Base-by-base conservation (phyloP, 2,329 filamentous ascomycete species). In the Phaeophleospora eucalypticola region DNA sequence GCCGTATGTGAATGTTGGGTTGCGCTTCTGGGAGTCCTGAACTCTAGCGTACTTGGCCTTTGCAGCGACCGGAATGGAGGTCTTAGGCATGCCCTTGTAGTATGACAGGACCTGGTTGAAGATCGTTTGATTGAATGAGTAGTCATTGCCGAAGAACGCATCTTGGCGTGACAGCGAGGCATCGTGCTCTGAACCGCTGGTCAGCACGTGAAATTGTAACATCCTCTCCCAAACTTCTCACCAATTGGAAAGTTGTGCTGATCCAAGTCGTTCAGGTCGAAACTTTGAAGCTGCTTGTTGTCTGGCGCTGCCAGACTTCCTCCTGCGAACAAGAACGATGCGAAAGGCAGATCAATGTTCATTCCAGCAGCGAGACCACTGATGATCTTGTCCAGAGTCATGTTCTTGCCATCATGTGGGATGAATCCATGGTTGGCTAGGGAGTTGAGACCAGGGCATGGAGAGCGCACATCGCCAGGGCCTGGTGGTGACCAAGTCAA, bases 151-250 rank as follows among this genome's bases (percentile, higher is more conserved):
- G 24, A 64, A 58, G 45, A 56, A 63, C 36, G 57, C 58, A 45
- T 70, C 66, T 8, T 58, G 51, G 24, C 67, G 58, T 15, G 58
- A 63, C 29, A 69, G 48, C 19, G 60, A 63, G 6, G 58, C 64
- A 45, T 68, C 66, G 53, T 70, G 66, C 54, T 70, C 67, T 38
- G 39, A 3, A 9, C 6, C 12, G 18, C n/a, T n/a, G 24, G 36
- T 46, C 24, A 46, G 37, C 18, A 40, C n/a, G n/a, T n/a, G n/a
- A n/a, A n/a, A n/a, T n/a, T n/a, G n/a, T n/a, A 40, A 15, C 20
- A 40, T 20, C 9, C n/a, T 21, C 3, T 14, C 19, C 15, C 14
- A 40, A 21, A n/a, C 12, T 40, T 20, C 37, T 40, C 20, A 40
- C 37, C 41, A 43, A 68, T 67, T 12, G 61, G 57, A 36, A 63